Conservation (phyloP, 176 grass and related monocot species). For the Olyra latifolia region DNA sequence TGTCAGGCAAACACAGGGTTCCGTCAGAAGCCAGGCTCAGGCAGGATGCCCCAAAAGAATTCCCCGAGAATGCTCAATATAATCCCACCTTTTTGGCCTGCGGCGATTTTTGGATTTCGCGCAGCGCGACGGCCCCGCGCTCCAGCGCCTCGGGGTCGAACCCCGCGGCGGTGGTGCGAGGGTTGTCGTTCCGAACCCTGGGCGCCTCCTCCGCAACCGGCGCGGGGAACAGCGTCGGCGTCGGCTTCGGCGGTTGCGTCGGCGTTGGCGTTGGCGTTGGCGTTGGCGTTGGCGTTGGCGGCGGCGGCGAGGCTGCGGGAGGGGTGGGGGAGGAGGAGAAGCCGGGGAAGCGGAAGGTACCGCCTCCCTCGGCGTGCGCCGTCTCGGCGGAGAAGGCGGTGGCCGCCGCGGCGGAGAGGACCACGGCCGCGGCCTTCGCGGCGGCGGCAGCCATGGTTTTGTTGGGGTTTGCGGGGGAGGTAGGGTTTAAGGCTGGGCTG, state of each 20-base stretch:
- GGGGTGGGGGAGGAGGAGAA: conserved; percentile 37
- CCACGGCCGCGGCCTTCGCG: conserved; percentile 46
- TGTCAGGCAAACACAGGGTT: neutral
- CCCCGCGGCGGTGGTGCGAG: conserved; percentile 65
- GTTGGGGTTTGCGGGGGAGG: conserved; percentile 18
- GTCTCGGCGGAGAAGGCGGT: conserved; percentile 32
- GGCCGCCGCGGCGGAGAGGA: conserved; percentile 40
- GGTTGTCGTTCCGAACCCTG: conserved; percentile 64
- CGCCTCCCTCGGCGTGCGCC: conserved; percentile 44
- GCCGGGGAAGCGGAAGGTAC: conserved; percentile 45
- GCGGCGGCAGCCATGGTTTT: conserved; percentile 28
- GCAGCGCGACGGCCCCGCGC: conserved; percentile 44
- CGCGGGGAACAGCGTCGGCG: conserved; percentile 3
- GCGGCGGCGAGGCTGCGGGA: neutral
- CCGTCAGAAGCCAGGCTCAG: neutral
- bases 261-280: neutral
- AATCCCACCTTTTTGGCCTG: conserved; percentile 60
- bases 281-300: neutral
- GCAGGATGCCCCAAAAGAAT: neutral
- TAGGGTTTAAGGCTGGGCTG: conserved; percentile 54
- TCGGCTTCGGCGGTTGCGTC: neutral
- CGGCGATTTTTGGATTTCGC: conserved; percentile 28
- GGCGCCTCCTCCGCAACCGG: conserved; percentile 41
- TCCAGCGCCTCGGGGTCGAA: conserved; percentile 78
- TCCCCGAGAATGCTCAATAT: neutral